These are phyloP conservation scores for Colletotrichum sp. DNA, from an alignment of 2,329 filamentous ascomycete genomes.

Conservation along the genomic window DNA sequence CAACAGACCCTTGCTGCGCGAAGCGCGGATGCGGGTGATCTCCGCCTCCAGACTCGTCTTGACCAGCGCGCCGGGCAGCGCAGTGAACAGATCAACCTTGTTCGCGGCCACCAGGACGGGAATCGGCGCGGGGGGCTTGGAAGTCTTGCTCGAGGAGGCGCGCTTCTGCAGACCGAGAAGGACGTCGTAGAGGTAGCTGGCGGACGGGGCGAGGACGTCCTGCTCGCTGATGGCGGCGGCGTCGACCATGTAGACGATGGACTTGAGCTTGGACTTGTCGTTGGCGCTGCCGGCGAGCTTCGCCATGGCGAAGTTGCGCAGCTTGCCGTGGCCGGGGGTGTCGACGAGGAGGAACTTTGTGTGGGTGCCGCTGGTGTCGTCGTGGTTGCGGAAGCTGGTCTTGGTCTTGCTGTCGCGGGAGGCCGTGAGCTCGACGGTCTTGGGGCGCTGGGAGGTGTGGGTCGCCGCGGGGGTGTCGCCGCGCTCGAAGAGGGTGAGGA, in stretches of 20 bases:
- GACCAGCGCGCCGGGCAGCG: slow-evolving; percentile 79
- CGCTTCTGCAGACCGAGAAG: slow-evolving; percentile 83
- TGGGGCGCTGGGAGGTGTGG: slow-evolving; percentile 59
- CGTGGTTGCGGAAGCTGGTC: slow-evolving; percentile 49
- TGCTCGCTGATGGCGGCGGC: slow-evolving; percentile 69
- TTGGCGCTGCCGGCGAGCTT: slow-evolving; percentile 42
- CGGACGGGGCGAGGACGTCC: slow-evolving; percentile 72
- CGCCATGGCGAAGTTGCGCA: slow-evolving; percentile 72
- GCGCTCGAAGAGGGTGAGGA: slow-evolving; percentile 76
- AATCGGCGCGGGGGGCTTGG: slow-evolving; percentile 43
- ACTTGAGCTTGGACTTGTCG: slow-evolving; percentile 59
- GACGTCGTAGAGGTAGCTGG: slow-evolving; percentile 86
- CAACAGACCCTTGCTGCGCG: slow-evolving; percentile 79
- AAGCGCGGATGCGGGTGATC: slow-evolving; percentile 77
- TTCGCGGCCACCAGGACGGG: slow-evolving; percentile 89
- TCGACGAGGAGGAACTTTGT: slow-evolving; percentile 81
- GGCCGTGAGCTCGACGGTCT: slow-evolving; percentile 60
- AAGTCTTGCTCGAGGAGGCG: slow-evolving; percentile 58
- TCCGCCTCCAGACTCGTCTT: slow-evolving; percentile 79
- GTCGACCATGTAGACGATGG: slow-evolving; percentile 89
- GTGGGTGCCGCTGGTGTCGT: slow-evolving; percentile 48
- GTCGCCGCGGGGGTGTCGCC: slow-evolving; percentile 49
- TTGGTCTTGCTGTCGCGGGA: slow-evolving; percentile 48
- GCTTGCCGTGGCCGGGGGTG: slow-evolving; percentile 94
- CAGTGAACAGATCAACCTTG: slow-evolving; percentile 95